Evolutionary conservation across 2,329 filamentous ascomycete species (phyloP), one percentile per base, ranked within the genome.

Genomic region (Aspergillus sp.): DNA sequence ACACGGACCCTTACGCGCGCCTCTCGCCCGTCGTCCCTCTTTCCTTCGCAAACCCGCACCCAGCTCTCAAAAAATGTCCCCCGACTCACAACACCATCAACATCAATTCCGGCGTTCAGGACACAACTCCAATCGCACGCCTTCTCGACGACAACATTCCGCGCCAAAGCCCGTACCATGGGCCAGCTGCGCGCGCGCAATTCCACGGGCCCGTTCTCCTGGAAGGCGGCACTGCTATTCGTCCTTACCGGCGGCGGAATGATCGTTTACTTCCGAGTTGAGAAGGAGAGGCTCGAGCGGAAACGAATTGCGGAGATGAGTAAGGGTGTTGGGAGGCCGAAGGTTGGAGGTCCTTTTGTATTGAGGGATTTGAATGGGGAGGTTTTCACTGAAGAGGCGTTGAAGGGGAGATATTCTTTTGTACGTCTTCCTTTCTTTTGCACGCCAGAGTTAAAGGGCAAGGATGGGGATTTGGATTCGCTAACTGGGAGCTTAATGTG

Each of bases 301-400:
- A 90, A 93, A 79, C 85, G 92, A 56, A 85, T 97, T 65, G 92
- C 92, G 7, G 93, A 98, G 71, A 89, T 93, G 66, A 89, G 89
- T 64, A 99, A 99, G 79, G 93, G 93, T 11, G 88, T 97, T 5
- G 95, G 95, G 1, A 88, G 85, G 71, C 95, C 95, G 34, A 96
- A 96, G 80, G 93, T 99, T 53, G 95, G 95, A 55, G 95, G 95
- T 0, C 81, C 87, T 0, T 98, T 99, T 73, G 81, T 87, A 62
- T 79, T 99, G 66, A 78, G 89, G 39, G 91, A 98, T 76, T 87
- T 96, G 67, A 79, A 96, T 61, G 92, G 92, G 49, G 85, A 86
- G 55, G 81, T 81, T 38, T 93, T 96, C 66, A 90, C 89, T 2
- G 89, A 89, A 67, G 83, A 87, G 71, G 87, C 93, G 74, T 82